Conservation (phyloP, 1,139 yeast species). For the Magnusiomyces tetraspermus region DNA sequence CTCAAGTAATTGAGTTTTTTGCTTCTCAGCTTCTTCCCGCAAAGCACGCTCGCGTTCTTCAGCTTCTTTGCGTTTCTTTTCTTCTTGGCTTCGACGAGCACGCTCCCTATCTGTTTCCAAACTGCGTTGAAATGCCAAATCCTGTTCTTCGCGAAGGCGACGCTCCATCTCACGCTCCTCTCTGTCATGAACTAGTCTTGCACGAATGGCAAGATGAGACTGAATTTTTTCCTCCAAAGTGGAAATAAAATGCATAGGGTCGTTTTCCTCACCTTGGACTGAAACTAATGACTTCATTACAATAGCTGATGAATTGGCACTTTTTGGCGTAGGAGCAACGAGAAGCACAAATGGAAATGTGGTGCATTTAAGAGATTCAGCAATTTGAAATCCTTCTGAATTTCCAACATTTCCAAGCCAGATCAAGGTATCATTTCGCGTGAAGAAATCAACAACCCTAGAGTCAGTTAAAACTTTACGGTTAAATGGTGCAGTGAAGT, state of each 20-base stretch:
- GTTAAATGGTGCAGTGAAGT: slow-evolving; percentile 47
- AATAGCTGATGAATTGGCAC: slow-evolving; percentile 30
- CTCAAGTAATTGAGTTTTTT: slow-evolving; percentile 5
- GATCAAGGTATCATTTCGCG: slow-evolving; percentile 45
- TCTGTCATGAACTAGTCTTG: slow-evolving; percentile 50
- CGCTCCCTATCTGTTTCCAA: slow-evolving; percentile 47
- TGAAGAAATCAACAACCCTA: slow-evolving; percentile 43
- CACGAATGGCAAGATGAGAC: slow-evolving; percentile 53
- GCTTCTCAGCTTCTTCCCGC: slow-evolving; percentile 16
- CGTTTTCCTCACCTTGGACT: slow-evolving; percentile 46
- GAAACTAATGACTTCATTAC: slow-evolving; percentile 52
- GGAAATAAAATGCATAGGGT: slow-evolving; percentile 31
- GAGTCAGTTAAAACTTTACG: slow-evolving; percentile 48
- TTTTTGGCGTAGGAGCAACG: slow-evolving; percentile 42
- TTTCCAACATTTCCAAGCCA: slow-evolving; percentile 87
- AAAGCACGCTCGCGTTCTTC: slow-evolving; percentile 27
- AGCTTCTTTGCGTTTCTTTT: slow-evolving; percentile 22
- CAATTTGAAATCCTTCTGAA: slow-evolving; percentile 77
- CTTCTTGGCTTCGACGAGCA: slow-evolving; percentile 33
- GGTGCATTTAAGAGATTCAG: slow-evolving; percentile 64
- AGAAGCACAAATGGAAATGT: slow-evolving; percentile 73
- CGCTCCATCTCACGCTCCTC: slow-evolving; percentile 54
- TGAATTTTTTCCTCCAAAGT: slow-evolving; percentile 31
- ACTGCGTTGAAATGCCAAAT: slow-evolving; percentile 64
- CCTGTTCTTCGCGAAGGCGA: slow-evolving; percentile 62